Evolutionary conservation across 202 grass and related monocot species (phyloP), one percentile per base, ranked within the genome.

Genomic region (Panicum virgatum): DNA sequence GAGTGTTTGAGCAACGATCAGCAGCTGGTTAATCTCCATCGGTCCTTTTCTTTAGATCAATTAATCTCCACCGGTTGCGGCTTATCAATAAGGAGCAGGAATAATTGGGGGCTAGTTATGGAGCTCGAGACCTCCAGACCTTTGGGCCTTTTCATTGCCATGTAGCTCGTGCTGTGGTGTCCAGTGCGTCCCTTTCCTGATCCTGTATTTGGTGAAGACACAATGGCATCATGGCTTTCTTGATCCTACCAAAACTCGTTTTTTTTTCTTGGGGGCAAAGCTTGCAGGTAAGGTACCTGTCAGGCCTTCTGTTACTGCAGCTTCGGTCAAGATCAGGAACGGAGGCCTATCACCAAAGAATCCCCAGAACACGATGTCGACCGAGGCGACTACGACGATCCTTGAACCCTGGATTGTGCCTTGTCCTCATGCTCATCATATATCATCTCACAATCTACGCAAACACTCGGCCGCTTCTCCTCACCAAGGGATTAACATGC

Each of bases 271-370:
- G 73, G 66, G 51, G 27, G 3, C 61, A 19, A 39, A 70, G 64
- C 62, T 73, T 80, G 62, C 90, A 91, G 88, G 54, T 67, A 65
- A 89, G 79, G 82, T 90, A 62, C 65, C 84, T 84, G 73, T 98
- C 25, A n/a, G 87, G 56, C 91, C 63, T 78, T 47, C 64, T 85
- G 54, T 63, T 78, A 46, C 63, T 78, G 51, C 63, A 77, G 82
- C 57, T 79, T 65, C 37, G 63, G 66, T 89, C 72, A 59, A 72
- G 47, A 76, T 89, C 69, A 61, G 48, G 50, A 68, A 72, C 38
- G 82, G 82, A 86, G 10, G 4, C 63, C 87, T 75, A 90, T 87
- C 75, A 71, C 62, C 54, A 52, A 72, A 64, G 77, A 63, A n/a
- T 64, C 74, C 85, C 73, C 72, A 65, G 47, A 83, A 76, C 36